Base-by-base conservation (phyloP, 2,329 filamentous ascomycete species). In the Aspergillus texensis region DNA sequence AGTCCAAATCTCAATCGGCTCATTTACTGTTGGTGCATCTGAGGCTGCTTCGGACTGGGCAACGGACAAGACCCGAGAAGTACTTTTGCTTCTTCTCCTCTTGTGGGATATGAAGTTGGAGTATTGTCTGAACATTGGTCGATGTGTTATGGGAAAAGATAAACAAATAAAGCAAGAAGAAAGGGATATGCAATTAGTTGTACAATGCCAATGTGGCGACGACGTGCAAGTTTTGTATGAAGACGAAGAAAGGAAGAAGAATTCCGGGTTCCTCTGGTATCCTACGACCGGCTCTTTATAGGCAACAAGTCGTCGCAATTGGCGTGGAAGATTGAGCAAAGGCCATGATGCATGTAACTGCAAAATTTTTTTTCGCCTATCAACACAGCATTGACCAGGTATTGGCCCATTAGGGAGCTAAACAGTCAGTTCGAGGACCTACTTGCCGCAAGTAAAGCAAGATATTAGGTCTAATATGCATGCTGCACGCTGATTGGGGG, bases 51-150 rank as follows among this genome's bases (percentile, higher is more conserved):
- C 62, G 16, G 62, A 64, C 21, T 57, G 62, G 9, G 63, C 57
- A 43, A 46, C 45, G 3, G 62, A 62, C 1, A 65, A 48, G 56
- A 62, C 57, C 26, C 60, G 63, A 39, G 60, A 39, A 19, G 61
- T 57, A 52, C 63, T 62, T n/a, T 58, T 62, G 52, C 63, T 65
- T 41, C 57, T 62, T 36, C 63, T 58, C 61, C 60, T 60, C 61
- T 64, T 64, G 32, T 62, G 60, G 46, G 63, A 65, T 46, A 65
- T 54, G 57, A 65, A 58, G 34, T 62, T 56, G 32, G 63, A 65
- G 36, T 65, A 65, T 54, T 58, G 57, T 53, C 59, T 62, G 53
- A 65, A 65, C 63, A 65, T 65, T 56, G 60, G 53, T 26, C 26
- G 46, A 19, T 21, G 16, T 45, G 41, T 46, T 52, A 36, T 21